phyloP scores from a whole-genome alignment of 768 basidiomycete genomes.

The Rhodotorula paludigena region DNA sequence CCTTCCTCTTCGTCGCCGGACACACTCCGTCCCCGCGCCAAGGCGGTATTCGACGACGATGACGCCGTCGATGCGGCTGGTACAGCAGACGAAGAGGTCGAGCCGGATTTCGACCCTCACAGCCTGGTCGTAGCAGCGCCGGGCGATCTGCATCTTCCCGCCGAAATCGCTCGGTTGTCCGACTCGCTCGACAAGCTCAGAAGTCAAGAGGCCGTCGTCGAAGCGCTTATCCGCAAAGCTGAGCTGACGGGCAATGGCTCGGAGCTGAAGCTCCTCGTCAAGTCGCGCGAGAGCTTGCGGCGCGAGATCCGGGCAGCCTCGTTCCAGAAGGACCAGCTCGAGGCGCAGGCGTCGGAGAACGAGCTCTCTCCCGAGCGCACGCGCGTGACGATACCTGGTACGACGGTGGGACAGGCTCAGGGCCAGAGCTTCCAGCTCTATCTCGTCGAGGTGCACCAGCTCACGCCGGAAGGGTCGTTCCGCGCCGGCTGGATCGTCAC shows the following conservation, averaged over 20 bases:
- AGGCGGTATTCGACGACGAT: conserved; percentile 53
- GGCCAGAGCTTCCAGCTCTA: conserved; percentile 50
- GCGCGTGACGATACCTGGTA: conserved; percentile 74
- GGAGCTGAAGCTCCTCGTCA: conserved; percentile 74
- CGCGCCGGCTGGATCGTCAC: conserved; percentile 89
- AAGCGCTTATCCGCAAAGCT: conserved; percentile 85
- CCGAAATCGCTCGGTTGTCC: conserved; percentile 73
- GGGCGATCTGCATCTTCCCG: conserved; percentile 79
- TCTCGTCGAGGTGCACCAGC: conserved; percentile 83
- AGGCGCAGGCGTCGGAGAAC: conserved; percentile 89
- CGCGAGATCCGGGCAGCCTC: conserved; percentile 75
- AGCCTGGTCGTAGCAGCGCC: conserved; percentile 72
- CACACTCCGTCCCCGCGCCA: conserved; percentile 36
- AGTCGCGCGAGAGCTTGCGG: conserved; percentile 72
- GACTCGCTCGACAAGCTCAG: conserved; percentile 71
- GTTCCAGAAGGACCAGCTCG: conserved; percentile 88
- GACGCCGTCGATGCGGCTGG: conserved; percentile 45
- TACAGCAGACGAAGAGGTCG: conserved; percentile 51
- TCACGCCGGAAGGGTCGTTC: conserved; percentile 66
- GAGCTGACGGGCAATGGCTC: conserved; percentile 85
- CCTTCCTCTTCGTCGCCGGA: conserved; percentile 10
- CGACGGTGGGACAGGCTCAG: conserved; percentile 65
- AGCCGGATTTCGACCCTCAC: conserved; percentile 48
- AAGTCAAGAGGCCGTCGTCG: conserved; percentile 74
- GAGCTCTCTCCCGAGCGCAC: conserved; percentile 78